Evolutionary conservation across 1,139 yeast genomes (phyloP), one percentile per base, ranked within the genome.

Genomic region (Nadsonia commutata): DNA sequence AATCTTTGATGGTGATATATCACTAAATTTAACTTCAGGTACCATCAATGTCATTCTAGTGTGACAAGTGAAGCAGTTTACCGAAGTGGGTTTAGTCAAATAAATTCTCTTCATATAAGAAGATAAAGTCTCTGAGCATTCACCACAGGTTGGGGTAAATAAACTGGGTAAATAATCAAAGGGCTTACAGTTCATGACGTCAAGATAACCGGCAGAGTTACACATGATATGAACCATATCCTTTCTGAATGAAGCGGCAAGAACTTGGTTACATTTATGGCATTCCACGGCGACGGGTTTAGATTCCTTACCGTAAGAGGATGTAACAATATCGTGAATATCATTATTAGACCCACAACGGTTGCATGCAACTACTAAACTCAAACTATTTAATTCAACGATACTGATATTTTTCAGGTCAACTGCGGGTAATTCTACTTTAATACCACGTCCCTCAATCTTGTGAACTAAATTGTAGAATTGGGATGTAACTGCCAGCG

Each of bases 321-420:
- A 65, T 17, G 65, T 55, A n/a, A 52, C 52, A 22, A 63, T 42
- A 41, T 59, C 57, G 36, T 49, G 48, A 40, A 64, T 45, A 38
- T 64, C 67, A 40, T 59, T 62, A 22, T 49, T 49, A 3, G 63
- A 53, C 48, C 63, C 61, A 53, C 70, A 66, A 18, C 66, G 54
- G 18, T 52, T 56, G 46, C 70, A 66, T 36, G 55, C 56, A 36
- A 66, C 62, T 18, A 59, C 57, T 18, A 66, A 45, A 39, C 60
- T 60, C 39, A 66, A 51, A 13, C 58, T 46, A 20, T 55, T 53
- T 31, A 64, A 56, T 43, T 66, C 67, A 21, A 63, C 52, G 20
- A 64, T 52, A 1, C 61, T 61, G 11, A 66, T 53, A 44, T 63
- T 57, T 6, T 50, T 49, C 46, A 64, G 49, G 18, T 51, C 48